phyloP scores from a whole-genome alignment of 2,329 filamentous ascomycete genomes.

The Aureobasidium sp. region DNA sequence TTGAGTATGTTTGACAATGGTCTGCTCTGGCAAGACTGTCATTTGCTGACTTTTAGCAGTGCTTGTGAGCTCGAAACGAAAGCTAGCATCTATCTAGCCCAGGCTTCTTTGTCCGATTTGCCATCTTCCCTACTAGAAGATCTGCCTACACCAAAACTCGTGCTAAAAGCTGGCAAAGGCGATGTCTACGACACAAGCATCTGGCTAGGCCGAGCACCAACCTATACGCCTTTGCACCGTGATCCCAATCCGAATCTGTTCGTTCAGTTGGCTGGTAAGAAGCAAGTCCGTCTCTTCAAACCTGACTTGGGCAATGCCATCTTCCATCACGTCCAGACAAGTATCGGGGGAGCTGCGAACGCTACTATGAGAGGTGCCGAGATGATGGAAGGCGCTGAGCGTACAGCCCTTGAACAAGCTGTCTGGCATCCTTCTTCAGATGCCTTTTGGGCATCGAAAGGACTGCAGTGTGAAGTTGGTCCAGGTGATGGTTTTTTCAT shows the following conservation, averaged over 20 bases:
- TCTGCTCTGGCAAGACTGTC: accelerated
- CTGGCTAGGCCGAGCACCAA: conserved; percentile 82
- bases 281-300: conserved; percentile 63
- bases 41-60: neutral
- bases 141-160: conserved; percentile 59
- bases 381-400: conserved; percentile 84
- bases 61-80: neutral
- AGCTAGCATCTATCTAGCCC: conserved; percentile 73
- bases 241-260: conserved; percentile 95
- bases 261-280: conserved; percentile 68
- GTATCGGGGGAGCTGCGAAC: conserved; percentile 31
- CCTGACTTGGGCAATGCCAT: conserved; percentile 57
- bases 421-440: conserved; percentile 54
- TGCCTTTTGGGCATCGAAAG: conserved; percentile 25
- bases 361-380: conserved; percentile 64
- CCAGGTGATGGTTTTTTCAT: conserved; percentile 70
- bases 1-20: conserved; percentile 39
- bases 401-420: conserved; percentile 54
- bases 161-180: conserved; percentile 59
- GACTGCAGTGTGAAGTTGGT: conserved; percentile 49
- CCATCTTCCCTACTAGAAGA: conserved; percentile 57
- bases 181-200: conserved; percentile 83
- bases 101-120: conserved; percentile 64
- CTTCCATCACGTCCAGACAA: conserved; percentile 49
- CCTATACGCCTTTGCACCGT: conserved; percentile 81